Conservation (phyloP, 352 stramenopile species). For the Phytophthora hibernalis region DNA sequence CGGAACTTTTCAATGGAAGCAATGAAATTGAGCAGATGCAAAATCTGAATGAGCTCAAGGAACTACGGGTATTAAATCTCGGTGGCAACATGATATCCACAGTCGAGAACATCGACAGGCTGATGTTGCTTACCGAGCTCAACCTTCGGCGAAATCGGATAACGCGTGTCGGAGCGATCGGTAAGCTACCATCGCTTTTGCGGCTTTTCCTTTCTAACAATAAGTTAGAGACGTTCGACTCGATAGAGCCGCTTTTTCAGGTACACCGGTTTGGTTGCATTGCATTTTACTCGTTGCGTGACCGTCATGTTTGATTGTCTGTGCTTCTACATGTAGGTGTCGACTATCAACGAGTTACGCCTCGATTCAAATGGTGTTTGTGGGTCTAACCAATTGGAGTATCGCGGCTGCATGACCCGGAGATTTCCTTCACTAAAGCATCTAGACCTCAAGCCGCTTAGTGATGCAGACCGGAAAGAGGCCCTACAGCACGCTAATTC, state of each 20-base stretch:
- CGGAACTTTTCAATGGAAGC: slow-evolving; percentile 31
- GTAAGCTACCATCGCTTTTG: slow-evolving; percentile 79
- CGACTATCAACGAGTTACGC: slow-evolving; percentile 84
- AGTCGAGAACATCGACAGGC: slow-evolving; percentile 83
- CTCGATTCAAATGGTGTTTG: slow-evolving; percentile 87
- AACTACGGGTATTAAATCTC: slow-evolving; percentile 93
- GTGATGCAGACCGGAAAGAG: slow-evolving; percentile 78
- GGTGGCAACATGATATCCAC: slow-evolving; percentile 82
- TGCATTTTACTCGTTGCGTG: not conserved
- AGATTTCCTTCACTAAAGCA: slow-evolving; percentile 82
- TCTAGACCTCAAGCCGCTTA: slow-evolving; percentile 85
- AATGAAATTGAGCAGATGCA: slow-evolving; percentile 92
- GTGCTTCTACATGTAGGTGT: slow-evolving; percentile 38
- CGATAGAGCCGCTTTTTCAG: slow-evolving; percentile 77
- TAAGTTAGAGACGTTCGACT: slow-evolving; percentile 73
- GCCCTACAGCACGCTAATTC: slow-evolving; percentile 34
- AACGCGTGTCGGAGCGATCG: slow-evolving; percentile 56
- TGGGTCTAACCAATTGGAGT: slow-evolving; percentile 54
- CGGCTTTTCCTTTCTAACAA: slow-evolving; percentile 94
- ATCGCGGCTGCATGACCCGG: slow-evolving; percentile 75
- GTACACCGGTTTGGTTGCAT: slow-evolving; percentile 21
- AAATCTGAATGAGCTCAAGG: slow-evolving; percentile 83
- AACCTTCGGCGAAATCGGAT: slow-evolving; percentile 91
- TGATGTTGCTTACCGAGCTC: slow-evolving; percentile 89
- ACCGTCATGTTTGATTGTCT: not conserved